Base-by-base conservation (phyloP, 306 rosid species). In the Dryas drummondii region DNA sequence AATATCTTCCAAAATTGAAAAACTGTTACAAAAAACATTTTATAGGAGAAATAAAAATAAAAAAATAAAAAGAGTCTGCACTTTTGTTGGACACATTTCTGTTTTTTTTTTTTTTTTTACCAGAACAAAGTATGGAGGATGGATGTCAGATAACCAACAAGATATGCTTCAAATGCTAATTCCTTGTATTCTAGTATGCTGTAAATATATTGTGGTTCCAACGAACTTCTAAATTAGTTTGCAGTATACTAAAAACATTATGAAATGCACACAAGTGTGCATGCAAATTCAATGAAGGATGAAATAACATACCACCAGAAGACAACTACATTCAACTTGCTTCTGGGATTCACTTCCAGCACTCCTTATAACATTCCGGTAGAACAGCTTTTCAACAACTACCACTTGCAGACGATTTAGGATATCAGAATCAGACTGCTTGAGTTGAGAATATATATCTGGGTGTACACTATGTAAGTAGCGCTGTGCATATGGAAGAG, bases 401-500 rank as follows among this genome's bases (percentile, higher is more conserved):
- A 91, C 71, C 15, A 94, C 88, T 87, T 78, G 90, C 59, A 94
- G 83, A 70, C 19, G 32, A 60, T 73, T 84, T 65, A 90, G 48
- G 74, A 80, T 45, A 68, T 86, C 83, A 45, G 84, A 91, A 76
- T 85, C 88, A 59, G 93, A 86, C 78, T 84, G 86, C 88, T 90
- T 90, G 65, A 94, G 91, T 76, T 87, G 78, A 61, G 73, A 52
- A 74, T 88, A 94, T 87, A 68, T 87, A 70, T 85, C 88, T 42
- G 82, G 69, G 54, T 91, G 97, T 70, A 77, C 56, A 65, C 84
- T 78, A 66, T 59, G 72, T 71, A 94, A 49, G 81, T 91, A 94
- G 82, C 98, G 98, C 87, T 91, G 98, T 52, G 90, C 92, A 78
- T 81, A 91, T 67, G 98, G 97, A 78, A 94, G 93, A 82, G 77